Conservation (phyloP, 2,329 filamentous ascomycete genomes). For the Colletotrichum sp. region DNA sequence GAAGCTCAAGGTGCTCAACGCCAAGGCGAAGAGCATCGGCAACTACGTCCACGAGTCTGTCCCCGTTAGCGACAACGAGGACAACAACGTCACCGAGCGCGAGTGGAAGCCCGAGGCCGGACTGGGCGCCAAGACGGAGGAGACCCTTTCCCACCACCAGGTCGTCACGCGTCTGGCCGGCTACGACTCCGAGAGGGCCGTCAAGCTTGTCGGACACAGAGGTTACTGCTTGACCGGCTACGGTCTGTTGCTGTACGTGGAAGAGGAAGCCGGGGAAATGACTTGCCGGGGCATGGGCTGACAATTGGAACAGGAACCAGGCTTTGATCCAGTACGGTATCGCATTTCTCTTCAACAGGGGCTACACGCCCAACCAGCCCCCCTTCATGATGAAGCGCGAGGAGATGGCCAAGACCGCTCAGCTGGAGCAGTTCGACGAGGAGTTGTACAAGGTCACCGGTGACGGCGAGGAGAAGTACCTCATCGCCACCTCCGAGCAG, state of each 20-base stretch:
- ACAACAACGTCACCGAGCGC: conserved; percentile 79
- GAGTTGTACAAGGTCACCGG: conserved; percentile 94
- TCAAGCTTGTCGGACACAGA: conserved; percentile 92
- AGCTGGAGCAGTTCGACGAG: conserved; percentile 96
- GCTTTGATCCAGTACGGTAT: conserved; percentile 95
- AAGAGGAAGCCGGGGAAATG: background rate
- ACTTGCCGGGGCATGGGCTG: too few species aligned
- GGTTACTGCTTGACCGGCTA: conserved; percentile 92
- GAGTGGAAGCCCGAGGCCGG: conserved; percentile 81
- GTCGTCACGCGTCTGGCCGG: conserved; percentile 87
- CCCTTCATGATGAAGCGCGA: conserved; percentile 47
- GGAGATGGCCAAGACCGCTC: conserved; percentile 97
- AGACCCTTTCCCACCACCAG: conserved; percentile 90
- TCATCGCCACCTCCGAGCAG: conserved; percentile 79
- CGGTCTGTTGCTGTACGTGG: conserved; percentile 73
- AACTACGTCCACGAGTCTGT: conserved; percentile 93
- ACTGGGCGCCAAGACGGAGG: conserved; percentile 69
- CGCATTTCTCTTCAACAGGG: conserved; percentile 82
- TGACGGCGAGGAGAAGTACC: conserved; percentile 85
- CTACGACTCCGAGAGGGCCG: conserved; percentile 90
- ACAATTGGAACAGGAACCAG: conserved; percentile 61
- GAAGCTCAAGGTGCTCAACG: conserved; percentile 67
- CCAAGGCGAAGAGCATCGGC: conserved; percentile 83
- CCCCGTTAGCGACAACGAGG: conserved; percentile 80
- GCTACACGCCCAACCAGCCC: conserved; percentile 66